phyloP scores from a whole-genome alignment of 2,329 filamentous ascomycete genomes.

The Ophiostoma sp. region DNA sequence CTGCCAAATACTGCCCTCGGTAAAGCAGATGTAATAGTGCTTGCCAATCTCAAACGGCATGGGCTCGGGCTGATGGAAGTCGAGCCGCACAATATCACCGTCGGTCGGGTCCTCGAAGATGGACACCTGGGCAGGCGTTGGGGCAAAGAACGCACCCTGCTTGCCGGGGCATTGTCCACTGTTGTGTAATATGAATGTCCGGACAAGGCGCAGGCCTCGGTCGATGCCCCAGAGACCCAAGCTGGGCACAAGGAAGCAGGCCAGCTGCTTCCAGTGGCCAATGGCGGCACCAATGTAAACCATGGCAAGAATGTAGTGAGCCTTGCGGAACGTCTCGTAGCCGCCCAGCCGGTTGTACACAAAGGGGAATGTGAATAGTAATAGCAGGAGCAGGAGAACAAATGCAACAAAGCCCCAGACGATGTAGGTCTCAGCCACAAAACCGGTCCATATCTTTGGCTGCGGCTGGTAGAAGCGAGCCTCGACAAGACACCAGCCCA shows the following conservation, averaged over 20 bases:
- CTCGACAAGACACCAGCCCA: constrained; percentile 51
- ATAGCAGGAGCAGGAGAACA: constrained; percentile 55
- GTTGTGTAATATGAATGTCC: constrained; percentile 54
- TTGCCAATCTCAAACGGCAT: constrained; percentile 57
- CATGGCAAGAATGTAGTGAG: constrained; percentile 67
- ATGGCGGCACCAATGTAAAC: constrained; percentile 71
- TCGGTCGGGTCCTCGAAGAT: constrained; percentile 34
- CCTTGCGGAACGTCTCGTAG: constrained; percentile 72
- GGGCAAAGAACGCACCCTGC: constrained; percentile 18
- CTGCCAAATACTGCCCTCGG: constrained; percentile 63
- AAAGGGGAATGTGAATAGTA: constrained; percentile 45
- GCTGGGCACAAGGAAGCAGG: constrained; percentile 63
- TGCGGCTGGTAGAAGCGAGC: constrained; percentile 36
- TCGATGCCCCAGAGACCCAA: constrained; percentile 62
- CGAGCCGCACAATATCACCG: constrained; percentile 55
- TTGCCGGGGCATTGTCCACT: constrained; percentile 36
- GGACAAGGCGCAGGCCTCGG: constrained; percentile 51
- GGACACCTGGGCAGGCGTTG: constrained; percentile 3
- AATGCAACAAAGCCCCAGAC: constrained; percentile 69
- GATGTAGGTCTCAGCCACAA: constrained; percentile 61
- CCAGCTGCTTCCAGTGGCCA: constrained; percentile 65
- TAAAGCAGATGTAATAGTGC: constrained; percentile 67
- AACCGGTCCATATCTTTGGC: constrained; percentile 51
- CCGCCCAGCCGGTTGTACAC: constrained; percentile 53
- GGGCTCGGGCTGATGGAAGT: constrained; percentile 52